Conservation (phyloP, 2,329 filamentous ascomycete genomes). For the Trichoderma atroviride region DNA sequence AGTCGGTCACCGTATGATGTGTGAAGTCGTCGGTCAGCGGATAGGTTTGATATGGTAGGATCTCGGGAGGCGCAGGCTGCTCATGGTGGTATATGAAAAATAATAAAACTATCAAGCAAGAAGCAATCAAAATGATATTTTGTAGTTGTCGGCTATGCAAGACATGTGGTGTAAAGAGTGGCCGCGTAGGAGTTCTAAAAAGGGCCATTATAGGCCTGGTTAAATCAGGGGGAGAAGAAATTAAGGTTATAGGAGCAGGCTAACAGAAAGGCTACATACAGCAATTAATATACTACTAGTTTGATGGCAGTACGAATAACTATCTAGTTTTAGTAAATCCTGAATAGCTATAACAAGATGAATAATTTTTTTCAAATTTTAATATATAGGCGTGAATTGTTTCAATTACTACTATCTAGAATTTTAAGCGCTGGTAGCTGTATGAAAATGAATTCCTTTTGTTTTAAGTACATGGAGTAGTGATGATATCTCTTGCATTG, state of each 20-base stretch:
- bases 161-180: conserved; percentile 4
- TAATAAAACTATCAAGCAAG: not conserved
- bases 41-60: conserved; percentile 7
- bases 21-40: conserved; percentile 21
- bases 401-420: too few species aligned
- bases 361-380: too few species aligned
- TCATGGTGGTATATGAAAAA: not conserved
- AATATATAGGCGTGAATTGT: too few species aligned
- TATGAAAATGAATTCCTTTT: too few species aligned
- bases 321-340: too few species aligned
- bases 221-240: not conserved
- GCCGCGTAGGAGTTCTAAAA: not conserved
- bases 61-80: not conserved
- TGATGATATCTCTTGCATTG: too few species aligned
- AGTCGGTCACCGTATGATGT: conserved; percentile 37
- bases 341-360: too few species aligned
- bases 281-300: not conserved
- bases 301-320: too few species aligned
- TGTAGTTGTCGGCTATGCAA: conserved; percentile 11
- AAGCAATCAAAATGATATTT: not conserved
- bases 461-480: too few species aligned
- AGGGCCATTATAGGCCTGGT: conserved; percentile 8
- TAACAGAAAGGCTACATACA: not conserved
- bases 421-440: too few species aligned
- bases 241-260: not conserved